Evolutionary conservation across 306 rosid genomes (phyloP), one percentile per base, ranked within the genome.

Genomic region (Lupinus albus): DNA sequence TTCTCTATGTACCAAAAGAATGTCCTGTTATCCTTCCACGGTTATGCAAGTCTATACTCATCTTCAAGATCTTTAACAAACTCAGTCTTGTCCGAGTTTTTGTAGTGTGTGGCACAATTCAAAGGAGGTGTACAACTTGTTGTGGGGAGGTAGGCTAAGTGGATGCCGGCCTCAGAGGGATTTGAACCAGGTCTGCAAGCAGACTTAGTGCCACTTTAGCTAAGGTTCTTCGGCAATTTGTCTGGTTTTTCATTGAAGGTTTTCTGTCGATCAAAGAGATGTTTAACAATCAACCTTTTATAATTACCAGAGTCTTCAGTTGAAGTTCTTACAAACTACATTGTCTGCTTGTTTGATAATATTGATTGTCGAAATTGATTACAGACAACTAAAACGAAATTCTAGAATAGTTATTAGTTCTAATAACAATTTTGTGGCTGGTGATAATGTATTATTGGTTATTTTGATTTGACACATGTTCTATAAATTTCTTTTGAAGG

Each of bases 401-500:
- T 11, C 16, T 68, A 14, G 42, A 48, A 41, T 57, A 15, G 13
- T 30, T 42, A 64, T 42, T 63, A 32, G 55, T 25, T 46, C 28
- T 42, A 53, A 51, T 35, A 48, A 53, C 47, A 30, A 56, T 45
- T 56, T 39, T 78, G 48, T 21, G 28, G 42, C 49, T 55, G 45
- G 35, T 6, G 39, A 39, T 59, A 25, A 14, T 53, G 15, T 39
- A 47, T 57, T 79, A 10, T 49, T 36, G 44, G 65, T 61, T 14
- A 49, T 39, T 70, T 32, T 55, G 52, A 51, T 51, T 16, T 45
- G 36, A 68, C 68, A 72, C 56, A 33, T 15, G 14, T 12, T 28
- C 45, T 60, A 7, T 68, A 42, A 45, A 12, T 50, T 48, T 78
- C 33, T 70, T 70, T 63, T 80, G 76, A 91, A 89, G 98, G 88